Conservation (phyloP, 2,329 filamentous ascomycete species). For the Fulvia fulva region DNA sequence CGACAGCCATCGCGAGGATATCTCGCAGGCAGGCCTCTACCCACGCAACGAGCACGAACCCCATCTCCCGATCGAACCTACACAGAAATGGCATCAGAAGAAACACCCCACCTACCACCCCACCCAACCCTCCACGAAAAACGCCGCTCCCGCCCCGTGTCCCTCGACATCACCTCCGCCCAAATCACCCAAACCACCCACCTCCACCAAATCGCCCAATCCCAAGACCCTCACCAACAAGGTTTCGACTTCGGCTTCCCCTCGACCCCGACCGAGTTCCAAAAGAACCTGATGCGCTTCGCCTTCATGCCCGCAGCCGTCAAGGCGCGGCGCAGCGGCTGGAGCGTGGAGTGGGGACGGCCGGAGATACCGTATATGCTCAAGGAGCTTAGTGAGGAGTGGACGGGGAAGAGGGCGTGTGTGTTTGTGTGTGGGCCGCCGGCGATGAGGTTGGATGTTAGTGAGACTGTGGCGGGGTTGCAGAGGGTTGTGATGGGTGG, state of each 20-base stretch:
- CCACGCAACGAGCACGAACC: background rate
- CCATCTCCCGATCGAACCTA: conserved; percentile 46
- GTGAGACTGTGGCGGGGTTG: conserved; percentile 75
- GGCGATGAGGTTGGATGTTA: conserved; percentile 80
- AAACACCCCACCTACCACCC: conserved; percentile 31
- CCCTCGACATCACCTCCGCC: conserved; percentile 42
- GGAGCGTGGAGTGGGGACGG: conserved; percentile 88
- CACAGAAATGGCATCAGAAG: conserved; percentile 33
- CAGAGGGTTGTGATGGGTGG: conserved; percentile 75
- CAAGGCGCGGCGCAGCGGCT: conserved; percentile 60
- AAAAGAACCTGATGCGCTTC: conserved; percentile 76
- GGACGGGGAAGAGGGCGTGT: conserved; percentile 75
- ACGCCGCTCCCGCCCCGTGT: conserved; percentile 40
- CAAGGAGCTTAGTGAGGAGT: conserved; percentile 72
- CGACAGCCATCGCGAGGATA: conserved; percentile 23
- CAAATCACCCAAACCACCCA: conserved; percentile 33
- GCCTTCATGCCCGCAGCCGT: conserved; percentile 64
- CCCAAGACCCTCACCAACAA: conserved; percentile 13
- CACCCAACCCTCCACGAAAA: conserved; percentile 38
- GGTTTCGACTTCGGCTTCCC: conserved; percentile 63
- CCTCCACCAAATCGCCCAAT: conserved; percentile 15
- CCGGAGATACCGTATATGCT: conserved; percentile 86
- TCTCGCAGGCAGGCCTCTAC: conserved; percentile 4
- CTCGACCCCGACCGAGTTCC: conserved; percentile 77
- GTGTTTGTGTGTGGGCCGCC: conserved; percentile 92